Evolutionary conservation across 2,329 filamentous ascomycete genomes (phyloP).

Genomic region (Aciculosporium take): DNA sequence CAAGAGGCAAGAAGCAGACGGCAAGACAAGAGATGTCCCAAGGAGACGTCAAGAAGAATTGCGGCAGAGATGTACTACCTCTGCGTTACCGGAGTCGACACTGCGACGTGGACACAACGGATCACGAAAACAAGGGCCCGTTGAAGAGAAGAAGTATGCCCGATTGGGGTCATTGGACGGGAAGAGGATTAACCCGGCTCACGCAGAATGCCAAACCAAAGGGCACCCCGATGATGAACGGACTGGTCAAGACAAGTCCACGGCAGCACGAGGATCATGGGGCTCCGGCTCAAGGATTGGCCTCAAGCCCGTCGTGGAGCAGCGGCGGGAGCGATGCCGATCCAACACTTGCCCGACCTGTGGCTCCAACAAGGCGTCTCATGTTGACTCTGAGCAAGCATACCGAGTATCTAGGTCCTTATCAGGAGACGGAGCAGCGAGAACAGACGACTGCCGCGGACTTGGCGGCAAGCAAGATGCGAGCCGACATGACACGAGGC

Average conservation of each 20-base stretch:
- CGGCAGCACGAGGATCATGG: background rate
- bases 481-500: background rate
- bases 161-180: slow-evolving; percentile 5
- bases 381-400: background rate
- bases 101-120: background rate
- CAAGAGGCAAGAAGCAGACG: background rate
- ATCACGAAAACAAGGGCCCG: background rate
- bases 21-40: background rate
- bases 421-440: background rate
- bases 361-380: slow-evolving; percentile 5
- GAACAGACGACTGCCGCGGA: background rate
- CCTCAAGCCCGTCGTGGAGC: background rate
- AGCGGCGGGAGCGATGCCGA: background rate
- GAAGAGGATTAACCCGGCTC: slow-evolving; percentile 9
- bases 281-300: background rate
- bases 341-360: background rate
- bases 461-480: background rate
- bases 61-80: background rate
- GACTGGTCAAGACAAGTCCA: background rate
- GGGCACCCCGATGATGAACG: background rate
- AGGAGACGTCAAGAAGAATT: background rate
- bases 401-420: background rate
- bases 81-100: background rate
- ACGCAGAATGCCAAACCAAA: background rate
- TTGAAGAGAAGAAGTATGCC: background rate